phyloP scores from a whole-genome alignment of 2,329 filamentous ascomycete genomes.

The Fusarium verrucosum region DNA sequence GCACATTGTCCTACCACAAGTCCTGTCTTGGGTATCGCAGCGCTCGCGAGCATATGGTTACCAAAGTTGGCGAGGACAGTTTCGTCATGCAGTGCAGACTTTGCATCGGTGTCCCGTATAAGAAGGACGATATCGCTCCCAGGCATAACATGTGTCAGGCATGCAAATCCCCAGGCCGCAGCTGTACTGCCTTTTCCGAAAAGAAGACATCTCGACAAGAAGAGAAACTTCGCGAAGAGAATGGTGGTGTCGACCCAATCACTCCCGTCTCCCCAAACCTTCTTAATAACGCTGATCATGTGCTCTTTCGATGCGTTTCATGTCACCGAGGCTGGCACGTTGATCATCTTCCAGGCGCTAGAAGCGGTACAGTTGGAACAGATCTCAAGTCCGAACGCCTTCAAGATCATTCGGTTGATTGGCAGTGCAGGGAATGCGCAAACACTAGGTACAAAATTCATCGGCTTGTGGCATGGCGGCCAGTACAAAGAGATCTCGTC shows the following conservation, averaged over 20 bases:
- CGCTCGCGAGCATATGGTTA: slow-evolving; percentile 84
- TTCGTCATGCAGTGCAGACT: slow-evolving; percentile 92
- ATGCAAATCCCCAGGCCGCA: slow-evolving; percentile 71
- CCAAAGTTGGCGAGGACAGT: slow-evolving; percentile 77
- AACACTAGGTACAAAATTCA: slow-evolving; percentile 73
- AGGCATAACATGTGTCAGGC: slow-evolving; percentile 75
- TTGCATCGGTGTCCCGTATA: slow-evolving; percentile 75
- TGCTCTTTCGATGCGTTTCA: slow-evolving; percentile 82
- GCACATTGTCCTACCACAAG: slow-evolving; percentile 84
- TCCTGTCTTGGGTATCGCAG: slow-evolving; percentile 79
- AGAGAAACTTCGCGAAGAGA: slow-evolving; percentile 81
- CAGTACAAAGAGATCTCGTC: slow-evolving; percentile 51
- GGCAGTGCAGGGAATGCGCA: slow-evolving; percentile 83
- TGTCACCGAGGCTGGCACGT: slow-evolving; percentile 87
- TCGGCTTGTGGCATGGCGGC: slow-evolving; percentile 88
- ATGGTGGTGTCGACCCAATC: slow-evolving; percentile 80
- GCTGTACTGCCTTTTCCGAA: slow-evolving; percentile 79
- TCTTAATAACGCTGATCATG: slow-evolving; percentile 77
- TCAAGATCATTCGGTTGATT: slow-evolving; percentile 76
- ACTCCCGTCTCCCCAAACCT: slow-evolving; percentile 68
- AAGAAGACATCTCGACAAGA: slow-evolving; percentile 81
- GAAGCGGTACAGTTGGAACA: slow-evolving; percentile 47
- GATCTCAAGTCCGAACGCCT: slow-evolving; percentile 62
- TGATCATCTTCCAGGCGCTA: slow-evolving; percentile 74
- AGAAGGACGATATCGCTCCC: slow-evolving; percentile 76